These are phyloP conservation scores for Saccharomyces hybrid DNA, from an alignment of 1,139 yeast genomes.

Conservation along the genomic window DNA sequence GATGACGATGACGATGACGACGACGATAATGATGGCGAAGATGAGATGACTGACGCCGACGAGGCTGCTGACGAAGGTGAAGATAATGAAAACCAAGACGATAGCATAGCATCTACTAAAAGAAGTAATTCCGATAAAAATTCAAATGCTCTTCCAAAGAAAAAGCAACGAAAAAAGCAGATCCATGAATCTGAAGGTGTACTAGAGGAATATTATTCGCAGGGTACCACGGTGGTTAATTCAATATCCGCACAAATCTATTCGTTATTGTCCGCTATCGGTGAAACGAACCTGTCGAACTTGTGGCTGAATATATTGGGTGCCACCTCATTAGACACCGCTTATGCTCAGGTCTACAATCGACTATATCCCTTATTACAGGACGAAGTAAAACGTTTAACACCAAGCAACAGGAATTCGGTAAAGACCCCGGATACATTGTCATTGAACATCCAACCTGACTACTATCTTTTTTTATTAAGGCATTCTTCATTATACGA, in stretches of 20 bases:
- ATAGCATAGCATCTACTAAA: constrained; percentile 19
- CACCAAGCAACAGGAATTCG: constrained; percentile 31
- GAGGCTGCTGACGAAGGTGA: constrained; percentile 12
- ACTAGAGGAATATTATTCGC: constrained; percentile 65
- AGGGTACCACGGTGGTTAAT: constrained; percentile 71
- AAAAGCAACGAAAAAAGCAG: constrained; percentile 32
- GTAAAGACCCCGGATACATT: constrained; percentile 49
- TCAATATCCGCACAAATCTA: constrained; percentile 76
- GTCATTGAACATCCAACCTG: constrained; percentile 65
- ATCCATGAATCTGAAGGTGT: constrained; percentile 44
- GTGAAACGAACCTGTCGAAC: constrained; percentile 61
- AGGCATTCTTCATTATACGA: constrained; percentile 94
- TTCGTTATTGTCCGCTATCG: constrained; percentile 70
- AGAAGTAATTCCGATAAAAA: constrained; percentile 25
- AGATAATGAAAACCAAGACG: constrained; percentile 27
- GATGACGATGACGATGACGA: constrained; percentile 39
- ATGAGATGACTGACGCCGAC: constrained; percentile 14
- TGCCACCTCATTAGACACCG: constrained; percentile 69
- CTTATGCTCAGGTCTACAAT: constrained; percentile 71
- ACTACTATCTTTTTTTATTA: constrained; percentile 75
- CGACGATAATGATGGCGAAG: constrained; percentile 31
- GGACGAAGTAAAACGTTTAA: constrained; percentile 76
- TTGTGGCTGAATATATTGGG: constrained; percentile 91
- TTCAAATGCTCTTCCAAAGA: constrained; percentile 16
- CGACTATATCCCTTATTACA: constrained; percentile 63